Conservation (phyloP, 2,329 filamentous ascomycete species). For the Colletotrichum kahawae region DNA sequence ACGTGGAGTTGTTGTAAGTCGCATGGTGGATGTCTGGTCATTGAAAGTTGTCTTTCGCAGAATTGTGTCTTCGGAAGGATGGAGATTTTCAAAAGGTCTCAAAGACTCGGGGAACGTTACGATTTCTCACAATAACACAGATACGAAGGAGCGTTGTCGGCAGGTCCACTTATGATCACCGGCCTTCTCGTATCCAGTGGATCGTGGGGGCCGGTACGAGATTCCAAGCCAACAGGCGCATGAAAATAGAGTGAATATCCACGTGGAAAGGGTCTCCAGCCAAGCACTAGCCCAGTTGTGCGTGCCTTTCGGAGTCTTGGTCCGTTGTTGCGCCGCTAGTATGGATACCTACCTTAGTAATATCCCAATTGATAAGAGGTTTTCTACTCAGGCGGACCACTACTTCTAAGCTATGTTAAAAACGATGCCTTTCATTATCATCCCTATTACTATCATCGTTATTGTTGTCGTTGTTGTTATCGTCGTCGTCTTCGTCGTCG, state of each 20-base stretch:
- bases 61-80: too few species aligned
- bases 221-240: background rate
- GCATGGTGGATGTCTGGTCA: accelerated
- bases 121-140: background rate
- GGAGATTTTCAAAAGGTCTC: background rate
- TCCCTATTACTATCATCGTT: too few species aligned
- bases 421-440: too few species aligned
- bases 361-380: too few species aligned
- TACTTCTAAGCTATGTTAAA: too few species aligned
- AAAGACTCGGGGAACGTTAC: accelerated
- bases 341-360: background rate
- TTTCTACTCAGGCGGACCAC: too few species aligned
- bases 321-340: background rate
- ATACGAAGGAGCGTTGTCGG: background rate
- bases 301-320: background rate
- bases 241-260: background rate
- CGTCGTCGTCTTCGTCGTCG: too few species aligned
- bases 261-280: background rate
- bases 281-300: background rate
- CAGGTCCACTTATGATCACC: background rate
- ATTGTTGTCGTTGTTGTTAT: too few species aligned
- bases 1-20: accelerated
- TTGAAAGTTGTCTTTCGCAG: background rate
- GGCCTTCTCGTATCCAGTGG: background rate
- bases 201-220: background rate